Evolutionary conservation across 139 green algal species (phyloP), one percentile per base, ranked within the genome.

Genomic region (Chlamydomonas sphaeroides): DNA sequence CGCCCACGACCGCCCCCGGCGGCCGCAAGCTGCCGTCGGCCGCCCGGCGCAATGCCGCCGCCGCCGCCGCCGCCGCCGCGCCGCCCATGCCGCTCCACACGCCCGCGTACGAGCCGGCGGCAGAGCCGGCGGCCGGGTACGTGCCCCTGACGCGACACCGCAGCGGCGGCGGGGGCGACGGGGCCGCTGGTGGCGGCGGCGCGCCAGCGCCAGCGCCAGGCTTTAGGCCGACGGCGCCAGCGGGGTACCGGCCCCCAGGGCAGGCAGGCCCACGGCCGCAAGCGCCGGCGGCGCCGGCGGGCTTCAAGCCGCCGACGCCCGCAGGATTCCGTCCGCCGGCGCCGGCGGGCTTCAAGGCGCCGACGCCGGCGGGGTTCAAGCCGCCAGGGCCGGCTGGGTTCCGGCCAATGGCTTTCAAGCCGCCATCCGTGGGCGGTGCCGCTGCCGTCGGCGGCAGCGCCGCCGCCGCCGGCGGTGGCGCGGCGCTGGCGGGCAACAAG

Each of bases 1-100:
- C 49, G 49, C 25, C 57, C 74, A 65, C n/a, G 25, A 65, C 45
- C n/a, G 38, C 42, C 23, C 32, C 36, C 21, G 32, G 38, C 30
- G 75, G 75, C 45, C 75, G 75, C 42, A 82, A 82, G 75, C 59
- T 82, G 41, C 62, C 75, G 32, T 65, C 42, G 23, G 75, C 75
- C 21, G 75, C 75, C 3, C 59, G 75, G 30, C 75, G 75, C 5
- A 82, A 82, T 45, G 17, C 65, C 17, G 61, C 45, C 0, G 66
- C 38, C 38, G 66, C 18, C n/a, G n/a, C n/a, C 35, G 72, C 26
- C 49, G 48, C 23, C 39, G 62, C 28, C 8, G 20, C 74, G 10
- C 75, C 61, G 75, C 41, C 75, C 20, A 82, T 32, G 62, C 62
- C 61, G 5, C 11, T 72, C 38, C 62, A 72, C n/a, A 30, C 62